Percentiles rank a stretch among this genome's conserved stretches.
These are phyloP conservation scores for Moesziomyces sp. DNA, from an alignment of 1,284 basidiomycete genomes.

Conservation along the genomic window DNA sequence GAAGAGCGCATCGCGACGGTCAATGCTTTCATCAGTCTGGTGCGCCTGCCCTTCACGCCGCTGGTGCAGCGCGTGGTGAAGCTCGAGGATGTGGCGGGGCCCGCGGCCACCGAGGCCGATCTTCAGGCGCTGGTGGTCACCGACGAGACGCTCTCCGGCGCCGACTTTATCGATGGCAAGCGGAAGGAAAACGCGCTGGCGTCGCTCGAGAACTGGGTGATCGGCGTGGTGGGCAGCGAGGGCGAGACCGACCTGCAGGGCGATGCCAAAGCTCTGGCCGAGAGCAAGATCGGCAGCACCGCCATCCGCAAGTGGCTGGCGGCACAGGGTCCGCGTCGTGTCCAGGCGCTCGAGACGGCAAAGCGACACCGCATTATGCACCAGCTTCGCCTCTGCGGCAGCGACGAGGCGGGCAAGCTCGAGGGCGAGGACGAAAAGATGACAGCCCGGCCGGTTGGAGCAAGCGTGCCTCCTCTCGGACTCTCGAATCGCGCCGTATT, in stretches of 20 bases:
- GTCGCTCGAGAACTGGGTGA: constrained; percentile 50
- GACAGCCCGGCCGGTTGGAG: constrained; percentile 45
- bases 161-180: constrained; percentile 50
- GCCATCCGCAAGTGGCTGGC: constrained; percentile 62
- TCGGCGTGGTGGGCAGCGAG: constrained; percentile 58
- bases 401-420: not conserved
- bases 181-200: constrained; percentile 49
- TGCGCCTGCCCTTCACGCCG: constrained; percentile 27
- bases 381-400: constrained; percentile 17
- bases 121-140: constrained; percentile 61
- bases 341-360: constrained; percentile 27
- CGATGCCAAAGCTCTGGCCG: constrained; percentile 54
- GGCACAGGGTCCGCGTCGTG: constrained; percentile 23
- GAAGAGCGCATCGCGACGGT: constrained; percentile 61
- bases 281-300: constrained; percentile 65
- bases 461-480: constrained; percentile 62
- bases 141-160: constrained; percentile 63
- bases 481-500: constrained; percentile 64
- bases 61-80: constrained; percentile 52
- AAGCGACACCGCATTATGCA: constrained; percentile 20
- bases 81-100: constrained; percentile 62
- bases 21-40: constrained; percentile 52
- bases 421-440: constrained; percentile 8
- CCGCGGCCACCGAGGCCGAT: constrained; percentile 58
- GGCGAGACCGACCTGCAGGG: constrained; percentile 57